Conservation (phyloP, 2,329 filamentous ascomycete species). For the Lecanicillium sp. region DNA sequence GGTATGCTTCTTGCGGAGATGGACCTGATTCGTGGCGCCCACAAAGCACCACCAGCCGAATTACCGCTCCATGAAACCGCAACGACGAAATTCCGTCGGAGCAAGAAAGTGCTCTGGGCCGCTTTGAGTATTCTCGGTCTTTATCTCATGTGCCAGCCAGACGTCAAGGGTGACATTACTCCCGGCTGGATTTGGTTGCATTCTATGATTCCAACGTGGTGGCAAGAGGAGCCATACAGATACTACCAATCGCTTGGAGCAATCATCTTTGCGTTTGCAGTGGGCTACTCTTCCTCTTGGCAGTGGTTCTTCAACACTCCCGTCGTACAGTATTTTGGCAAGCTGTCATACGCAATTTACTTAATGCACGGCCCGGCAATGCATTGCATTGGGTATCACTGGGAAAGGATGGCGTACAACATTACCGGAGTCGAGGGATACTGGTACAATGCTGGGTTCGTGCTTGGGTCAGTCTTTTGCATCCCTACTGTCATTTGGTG, state of each 20-base stretch:
- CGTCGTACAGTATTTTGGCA: slow-evolving; percentile 48
- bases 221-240: slow-evolving; percentile 38
- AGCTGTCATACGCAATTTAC: slow-evolving; percentile 53
- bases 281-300: slow-evolving; percentile 36
- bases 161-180: slow-evolving; percentile 33
- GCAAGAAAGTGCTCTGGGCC: slow-evolving; percentile 25
- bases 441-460: slow-evolving; percentile 37
- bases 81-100: not conserved
- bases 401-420: slow-evolving; percentile 38
- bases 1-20: slow-evolving; percentile 48
- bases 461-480: slow-evolving; percentile 36
- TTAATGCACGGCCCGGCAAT: slow-evolving; percentile 51
- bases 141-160: slow-evolving; percentile 38
- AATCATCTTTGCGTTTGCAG: slow-evolving; percentile 41
- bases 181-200: slow-evolving; percentile 44
- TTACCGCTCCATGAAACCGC: slow-evolving; percentile 17
- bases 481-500: slow-evolving; percentile 45
- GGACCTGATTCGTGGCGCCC: slow-evolving; percentile 40
- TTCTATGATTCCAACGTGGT: slow-evolving; percentile 39
- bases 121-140: slow-evolving; percentile 38
- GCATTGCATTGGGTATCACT: slow-evolving; percentile 43
- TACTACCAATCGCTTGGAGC: slow-evolving; percentile 50
- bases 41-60: slow-evolving; percentile 20
- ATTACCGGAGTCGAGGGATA: slow-evolving; percentile 37
- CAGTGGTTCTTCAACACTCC: slow-evolving; percentile 41